Percentiles rank a stretch among this genome's conserved stretches.
Conservation (phyloP, 352 stramenopile genomes). For the Phytopythium mirpurense region DNA sequence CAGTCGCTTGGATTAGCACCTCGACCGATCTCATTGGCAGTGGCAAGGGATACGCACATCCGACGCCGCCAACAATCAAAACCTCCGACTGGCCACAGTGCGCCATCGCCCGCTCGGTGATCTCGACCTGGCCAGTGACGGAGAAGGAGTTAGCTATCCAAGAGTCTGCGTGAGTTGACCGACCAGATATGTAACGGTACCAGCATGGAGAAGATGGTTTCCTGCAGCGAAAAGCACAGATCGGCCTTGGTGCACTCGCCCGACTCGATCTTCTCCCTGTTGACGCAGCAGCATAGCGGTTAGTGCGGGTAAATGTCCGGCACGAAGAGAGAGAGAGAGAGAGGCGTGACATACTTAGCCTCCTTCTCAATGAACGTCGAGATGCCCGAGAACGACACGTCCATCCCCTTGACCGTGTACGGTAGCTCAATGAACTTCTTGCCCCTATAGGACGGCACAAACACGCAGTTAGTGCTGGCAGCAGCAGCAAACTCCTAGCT, state of each 20-base stretch:
- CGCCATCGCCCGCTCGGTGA: conserved; percentile 99
- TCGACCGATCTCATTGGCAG: background rate
- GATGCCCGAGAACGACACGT: conserved; percentile 98
- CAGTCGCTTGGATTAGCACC: background rate
- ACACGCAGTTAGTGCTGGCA: conserved; percentile 3
- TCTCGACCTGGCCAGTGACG: conserved; percentile 86
- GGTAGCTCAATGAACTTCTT: conserved; percentile 95
- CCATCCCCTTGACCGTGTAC: conserved; percentile 99
- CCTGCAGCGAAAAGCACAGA: conserved; percentile 98
- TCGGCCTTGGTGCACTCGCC: conserved; percentile 93
- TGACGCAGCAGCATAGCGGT: background rate
- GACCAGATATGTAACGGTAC: conserved; percentile 37
- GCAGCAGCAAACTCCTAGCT: background rate
- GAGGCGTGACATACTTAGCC: conserved; percentile 48
- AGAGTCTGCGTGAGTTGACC: background rate
- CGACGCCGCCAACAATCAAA: conserved; percentile 98
- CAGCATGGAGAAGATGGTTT: conserved; percentile 99
- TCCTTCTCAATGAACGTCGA: conserved; percentile 96
- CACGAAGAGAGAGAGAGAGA: background rate
- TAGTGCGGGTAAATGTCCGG: background rate
- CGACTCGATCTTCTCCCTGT: conserved; percentile 69
- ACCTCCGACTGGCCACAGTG: conserved; percentile 96
- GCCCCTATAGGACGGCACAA: conserved; percentile 30
- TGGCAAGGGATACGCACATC: conserved; percentile 82
- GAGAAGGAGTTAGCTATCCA: background rate